phyloP scores from a whole-genome alignment of 257 asterid species.

The Haberlea rhodopensis region DNA sequence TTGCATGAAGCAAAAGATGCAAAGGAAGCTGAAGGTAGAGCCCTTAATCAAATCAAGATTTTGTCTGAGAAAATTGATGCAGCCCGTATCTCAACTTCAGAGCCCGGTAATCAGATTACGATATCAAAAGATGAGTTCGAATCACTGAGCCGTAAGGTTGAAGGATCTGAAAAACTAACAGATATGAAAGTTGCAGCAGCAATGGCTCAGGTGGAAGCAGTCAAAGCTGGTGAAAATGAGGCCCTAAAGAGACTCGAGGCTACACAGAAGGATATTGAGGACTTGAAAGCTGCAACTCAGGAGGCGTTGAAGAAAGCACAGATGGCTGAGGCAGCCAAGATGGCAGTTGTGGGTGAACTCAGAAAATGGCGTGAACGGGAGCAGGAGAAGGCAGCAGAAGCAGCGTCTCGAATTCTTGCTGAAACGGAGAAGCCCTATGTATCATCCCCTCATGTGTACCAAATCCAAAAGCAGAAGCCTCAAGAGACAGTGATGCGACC shows the following conservation, averaged over 20 bases:
- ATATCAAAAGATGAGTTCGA: slow-evolving; percentile 71
- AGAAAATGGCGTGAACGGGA: slow-evolving; percentile 83
- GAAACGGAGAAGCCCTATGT: slow-evolving; percentile 51
- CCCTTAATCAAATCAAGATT: slow-evolving; percentile 55
- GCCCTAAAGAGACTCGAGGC: slow-evolving; percentile 61
- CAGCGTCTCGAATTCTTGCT: slow-evolving; percentile 66
- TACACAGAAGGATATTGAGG: slow-evolving; percentile 60
- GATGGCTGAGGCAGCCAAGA: slow-evolving; percentile 87
- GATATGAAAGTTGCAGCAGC: slow-evolving; percentile 85
- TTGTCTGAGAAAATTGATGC: slow-evolving; percentile 66
- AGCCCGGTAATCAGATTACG: slow-evolving; percentile 61
- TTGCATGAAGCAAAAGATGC: slow-evolving; percentile 69
- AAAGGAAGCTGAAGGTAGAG: slow-evolving; percentile 65
- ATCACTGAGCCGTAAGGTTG: slow-evolving; percentile 63
- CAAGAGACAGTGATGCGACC: slow-evolving; percentile 32
- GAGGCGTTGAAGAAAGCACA: slow-evolving; percentile 78
- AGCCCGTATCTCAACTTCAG: slow-evolving; percentile 63
- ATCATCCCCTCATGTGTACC: slow-evolving; percentile 43
- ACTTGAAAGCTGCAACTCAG: slow-evolving; percentile 50
- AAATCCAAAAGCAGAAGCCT: slow-evolving; percentile 36
- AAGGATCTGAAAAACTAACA: slow-evolving; percentile 62
- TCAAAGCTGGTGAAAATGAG: slow-evolving; percentile 77
- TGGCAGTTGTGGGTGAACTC: slow-evolving; percentile 84
- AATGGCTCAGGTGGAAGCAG: slow-evolving; percentile 82
- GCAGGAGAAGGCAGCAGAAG: slow-evolving; percentile 69